Conservation (phyloP, 306 rosid species). For the Malus sieversii region DNA sequence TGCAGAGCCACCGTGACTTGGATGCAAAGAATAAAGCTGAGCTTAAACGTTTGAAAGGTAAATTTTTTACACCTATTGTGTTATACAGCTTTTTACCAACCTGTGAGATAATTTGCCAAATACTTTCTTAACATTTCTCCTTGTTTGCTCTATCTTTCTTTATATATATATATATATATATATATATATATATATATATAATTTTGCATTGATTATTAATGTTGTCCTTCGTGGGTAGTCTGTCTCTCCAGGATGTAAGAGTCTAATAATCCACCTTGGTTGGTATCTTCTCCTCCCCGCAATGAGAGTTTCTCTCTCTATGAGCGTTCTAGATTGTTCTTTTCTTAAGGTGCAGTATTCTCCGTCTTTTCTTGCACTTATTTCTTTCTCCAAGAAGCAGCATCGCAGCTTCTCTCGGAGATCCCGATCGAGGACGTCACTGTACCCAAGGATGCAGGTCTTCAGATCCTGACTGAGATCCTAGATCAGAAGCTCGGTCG, state of each 20-base stretch:
- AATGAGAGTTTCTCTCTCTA: not conserved
- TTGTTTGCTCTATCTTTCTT: not conserved
- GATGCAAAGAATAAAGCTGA: constrained; percentile 64
- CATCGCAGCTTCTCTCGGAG: no score
- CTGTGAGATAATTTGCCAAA: not conserved
- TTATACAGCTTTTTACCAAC: no score
- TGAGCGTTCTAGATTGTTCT: not conserved
- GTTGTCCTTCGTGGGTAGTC: not conserved
- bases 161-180: not conserved
- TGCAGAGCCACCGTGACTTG: constrained; percentile 48
- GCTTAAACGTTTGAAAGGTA: constrained; percentile 57
- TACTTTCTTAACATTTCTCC: not conserved
- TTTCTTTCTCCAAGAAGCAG: not conserved
- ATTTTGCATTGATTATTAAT: not conserved
- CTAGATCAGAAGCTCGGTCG: no score
- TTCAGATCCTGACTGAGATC: no score
- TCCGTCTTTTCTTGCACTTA: not conserved
- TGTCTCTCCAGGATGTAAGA: not conserved
- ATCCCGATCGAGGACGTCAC: no score
- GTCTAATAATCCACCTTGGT: not conserved
- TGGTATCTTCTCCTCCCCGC: not conserved
- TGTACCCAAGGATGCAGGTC: no score
- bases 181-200: no score
- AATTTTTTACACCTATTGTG: not conserved
- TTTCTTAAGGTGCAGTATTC: not conserved